These are phyloP conservation scores for Phytophthora europaea DNA, from an alignment of 352 stramenopile genomes.

Conservation along the genomic window DNA sequence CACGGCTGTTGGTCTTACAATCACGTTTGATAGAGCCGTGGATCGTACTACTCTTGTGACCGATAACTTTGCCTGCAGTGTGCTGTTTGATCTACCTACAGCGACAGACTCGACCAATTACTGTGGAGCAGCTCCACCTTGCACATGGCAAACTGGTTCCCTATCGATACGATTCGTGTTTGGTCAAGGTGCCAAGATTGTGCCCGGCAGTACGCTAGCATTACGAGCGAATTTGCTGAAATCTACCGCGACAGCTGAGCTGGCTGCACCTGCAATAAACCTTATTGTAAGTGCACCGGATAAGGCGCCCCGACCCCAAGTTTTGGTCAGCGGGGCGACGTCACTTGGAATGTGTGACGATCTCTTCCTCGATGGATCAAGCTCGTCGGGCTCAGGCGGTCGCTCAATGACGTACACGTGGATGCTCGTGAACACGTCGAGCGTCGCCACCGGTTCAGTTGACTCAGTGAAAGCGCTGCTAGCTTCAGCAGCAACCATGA, in stretches of 20 bases:
- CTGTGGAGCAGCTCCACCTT: constrained; percentile 48
- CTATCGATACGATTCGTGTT: constrained; percentile 61
- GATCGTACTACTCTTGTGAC: constrained; percentile 39
- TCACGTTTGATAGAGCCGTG: constrained; percentile 63
- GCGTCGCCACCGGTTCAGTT: constrained; percentile 24
- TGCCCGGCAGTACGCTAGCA: constrained; percentile 45
- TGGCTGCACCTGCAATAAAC: constrained; percentile 46
- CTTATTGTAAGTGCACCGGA: constrained; percentile 46
- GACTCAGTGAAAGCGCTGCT: constrained; percentile 39
- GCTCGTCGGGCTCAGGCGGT: constrained; percentile 62
- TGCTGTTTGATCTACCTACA: constrained; percentile 66
- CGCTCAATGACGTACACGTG: constrained; percentile 67
- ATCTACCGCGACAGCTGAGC: constrained; percentile 53
- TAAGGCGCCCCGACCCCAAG: constrained; percentile 52
- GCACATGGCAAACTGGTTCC: constrained; percentile 60
- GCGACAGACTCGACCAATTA: constrained; percentile 39
- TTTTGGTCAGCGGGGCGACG: constrained; percentile 52
- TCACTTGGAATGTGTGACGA: constrained; percentile 72
- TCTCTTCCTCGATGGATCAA: constrained; percentile 64
- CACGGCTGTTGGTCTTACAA: constrained; percentile 49
- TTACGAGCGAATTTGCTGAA: constrained; percentile 61
- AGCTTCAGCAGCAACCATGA: constrained; percentile 29
- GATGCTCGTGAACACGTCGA: constrained; percentile 43
- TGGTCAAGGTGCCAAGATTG: constrained; percentile 47
- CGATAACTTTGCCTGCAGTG: constrained; percentile 54